phyloP scores from a whole-genome alignment of 441 rosid species.

The Brassica balearica region DNA sequence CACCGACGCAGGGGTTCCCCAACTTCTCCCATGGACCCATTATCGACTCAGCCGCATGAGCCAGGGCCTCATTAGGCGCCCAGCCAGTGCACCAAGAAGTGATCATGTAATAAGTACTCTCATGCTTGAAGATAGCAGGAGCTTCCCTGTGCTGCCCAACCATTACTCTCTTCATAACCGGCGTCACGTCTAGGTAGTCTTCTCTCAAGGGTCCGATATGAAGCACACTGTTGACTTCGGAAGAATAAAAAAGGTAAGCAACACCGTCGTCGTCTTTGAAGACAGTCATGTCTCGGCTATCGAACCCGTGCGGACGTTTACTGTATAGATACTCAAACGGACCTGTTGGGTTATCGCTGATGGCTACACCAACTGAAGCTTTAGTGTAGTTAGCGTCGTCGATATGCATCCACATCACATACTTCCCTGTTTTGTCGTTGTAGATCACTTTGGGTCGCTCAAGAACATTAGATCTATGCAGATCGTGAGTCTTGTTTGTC shows the following conservation, averaged over 20 bases:
- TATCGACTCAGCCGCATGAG: constrained; percentile 82
- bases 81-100: constrained; percentile 95
- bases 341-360: constrained; percentile 78
- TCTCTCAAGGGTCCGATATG: constrained; percentile 82
- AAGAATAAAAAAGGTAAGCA: constrained; percentile 85
- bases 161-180: constrained; percentile 61
- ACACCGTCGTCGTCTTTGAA: constrained; percentile 84
- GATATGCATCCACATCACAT: constrained; percentile 98
- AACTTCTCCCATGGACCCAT: constrained; percentile 97
- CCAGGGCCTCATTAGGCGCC: constrained; percentile 95
- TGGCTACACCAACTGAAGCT: constrained; percentile 84
- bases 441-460: constrained; percentile 94
- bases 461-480: constrained; percentile 83
- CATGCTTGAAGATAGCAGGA: constrained; percentile 84
- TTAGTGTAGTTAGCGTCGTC: constrained; percentile 94
- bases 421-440: constrained; percentile 73
- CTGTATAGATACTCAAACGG: constrained; percentile 79
- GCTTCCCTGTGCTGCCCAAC: constrained; percentile 88
- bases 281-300: constrained; percentile 91
- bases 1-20: constrained; percentile 89
- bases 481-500: constrained; percentile 73
- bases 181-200: constrained; percentile 75
- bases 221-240: constrained; percentile 89
- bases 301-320: constrained; percentile 85
- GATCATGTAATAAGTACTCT: constrained; percentile 83